phyloP scores from a whole-genome alignment of 2,329 filamentous ascomycete genomes.

The Fusarium sp. region DNA sequence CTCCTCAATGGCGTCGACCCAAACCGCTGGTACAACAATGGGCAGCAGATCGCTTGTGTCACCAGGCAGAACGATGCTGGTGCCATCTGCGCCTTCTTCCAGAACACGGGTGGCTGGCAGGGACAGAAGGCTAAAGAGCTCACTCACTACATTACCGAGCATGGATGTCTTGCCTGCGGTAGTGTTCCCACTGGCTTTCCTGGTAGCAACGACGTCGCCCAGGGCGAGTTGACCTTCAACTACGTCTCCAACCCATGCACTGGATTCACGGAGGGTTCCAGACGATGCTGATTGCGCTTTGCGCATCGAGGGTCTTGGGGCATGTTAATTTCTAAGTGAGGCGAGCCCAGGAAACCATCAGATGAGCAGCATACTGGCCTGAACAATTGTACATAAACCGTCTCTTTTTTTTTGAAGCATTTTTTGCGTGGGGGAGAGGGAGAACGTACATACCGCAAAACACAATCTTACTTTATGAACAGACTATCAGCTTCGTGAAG shows the following conservation, averaged over 20 bases:
- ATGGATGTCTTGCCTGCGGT: background rate
- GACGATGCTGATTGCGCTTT: background rate
- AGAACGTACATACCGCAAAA: background rate
- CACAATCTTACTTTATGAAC: background rate
- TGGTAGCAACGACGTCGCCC: background rate
- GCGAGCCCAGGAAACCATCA: background rate
- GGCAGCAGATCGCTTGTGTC: background rate
- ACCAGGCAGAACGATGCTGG: background rate
- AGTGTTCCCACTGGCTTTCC: background rate
- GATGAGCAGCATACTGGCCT: background rate
- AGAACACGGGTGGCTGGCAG: background rate
- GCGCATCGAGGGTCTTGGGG: background rate
- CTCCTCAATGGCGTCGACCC: background rate
- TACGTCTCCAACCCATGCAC: background rate
- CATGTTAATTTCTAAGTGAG: background rate
- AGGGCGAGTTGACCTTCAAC: background rate
- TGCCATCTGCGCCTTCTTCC: background rate
- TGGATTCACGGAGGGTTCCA: background rate
- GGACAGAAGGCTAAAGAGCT: background rate
- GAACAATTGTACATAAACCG: background rate
- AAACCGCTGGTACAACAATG: background rate
- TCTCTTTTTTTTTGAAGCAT: background rate
- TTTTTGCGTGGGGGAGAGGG: background rate
- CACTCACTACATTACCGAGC: background rate
- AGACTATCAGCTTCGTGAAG: accelerated